Evolutionary conservation across 768 basidiomycete species (phyloP).

Genomic region (Suillus clintonianus): DNA sequence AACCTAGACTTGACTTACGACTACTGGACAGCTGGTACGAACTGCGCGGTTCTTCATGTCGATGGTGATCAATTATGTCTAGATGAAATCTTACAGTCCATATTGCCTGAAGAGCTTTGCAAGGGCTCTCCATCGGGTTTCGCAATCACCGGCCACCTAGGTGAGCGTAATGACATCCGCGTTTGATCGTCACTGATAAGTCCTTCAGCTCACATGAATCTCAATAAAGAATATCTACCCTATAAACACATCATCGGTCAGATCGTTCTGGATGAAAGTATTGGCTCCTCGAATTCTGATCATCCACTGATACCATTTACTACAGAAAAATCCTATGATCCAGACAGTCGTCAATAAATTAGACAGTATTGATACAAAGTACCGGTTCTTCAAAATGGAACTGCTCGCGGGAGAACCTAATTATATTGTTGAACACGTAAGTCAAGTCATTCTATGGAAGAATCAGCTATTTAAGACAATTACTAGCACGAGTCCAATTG

Average conservation of each 20-base stretch:
- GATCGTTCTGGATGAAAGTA: conserved; percentile 83
- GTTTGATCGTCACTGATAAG: conserved; percentile 1
- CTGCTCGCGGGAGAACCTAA: conserved; percentile 89
- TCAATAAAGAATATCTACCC: conserved; percentile 87
- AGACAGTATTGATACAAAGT: conserved; percentile 79
- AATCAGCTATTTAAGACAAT: neutral
- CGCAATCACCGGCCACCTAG: conserved; percentile 88
- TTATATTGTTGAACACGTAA: conserved; percentile 83
- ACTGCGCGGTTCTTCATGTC: conserved; percentile 18
- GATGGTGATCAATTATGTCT: conserved; percentile 6
- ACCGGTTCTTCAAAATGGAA: conserved; percentile 97
- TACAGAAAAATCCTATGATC: conserved; percentile 82
- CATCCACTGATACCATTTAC: conserved; percentile 9
- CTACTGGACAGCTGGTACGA: conserved; percentile 83
- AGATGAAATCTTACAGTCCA: conserved; percentile 85
- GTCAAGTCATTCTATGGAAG: neutral
- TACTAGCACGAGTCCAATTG: conserved; percentile 81
- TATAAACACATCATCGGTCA: conserved; percentile 92
- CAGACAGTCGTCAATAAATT: conserved; percentile 96
- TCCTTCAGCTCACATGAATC: conserved; percentile 81
- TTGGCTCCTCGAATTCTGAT: neutral
- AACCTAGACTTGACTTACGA: conserved; percentile 73
- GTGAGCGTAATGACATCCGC: conserved; percentile 42
- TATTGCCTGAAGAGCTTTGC: conserved; percentile 77
- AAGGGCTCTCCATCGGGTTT: conserved; percentile 86